These are phyloP conservation scores for Penicillium digitatum DNA, from an alignment of 2,329 filamentous ascomycete species.

Conservation along the genomic window DNA sequence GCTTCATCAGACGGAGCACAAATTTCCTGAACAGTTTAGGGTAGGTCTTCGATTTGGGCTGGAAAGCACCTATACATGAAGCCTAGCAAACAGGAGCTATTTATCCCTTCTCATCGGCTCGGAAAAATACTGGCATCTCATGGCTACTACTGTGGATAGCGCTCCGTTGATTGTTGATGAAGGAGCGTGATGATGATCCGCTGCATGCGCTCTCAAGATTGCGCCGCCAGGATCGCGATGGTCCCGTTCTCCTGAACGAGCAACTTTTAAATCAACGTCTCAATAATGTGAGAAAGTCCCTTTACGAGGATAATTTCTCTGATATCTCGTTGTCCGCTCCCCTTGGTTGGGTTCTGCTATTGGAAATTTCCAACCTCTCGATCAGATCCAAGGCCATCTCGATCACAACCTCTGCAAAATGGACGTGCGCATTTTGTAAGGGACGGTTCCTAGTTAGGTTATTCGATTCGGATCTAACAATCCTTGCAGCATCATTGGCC, in stretches of 20 bases:
- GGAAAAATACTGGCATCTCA: slow-evolving; percentile 4
- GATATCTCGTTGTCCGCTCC: slow-evolving; percentile 25
- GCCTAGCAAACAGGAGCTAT: background rate
- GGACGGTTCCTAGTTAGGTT: background rate
- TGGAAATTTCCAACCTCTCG: slow-evolving; percentile 39
- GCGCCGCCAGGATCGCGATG: slow-evolving; percentile 45
- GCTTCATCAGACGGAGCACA: slow-evolving; percentile 18
- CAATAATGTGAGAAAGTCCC: slow-evolving; percentile 36
- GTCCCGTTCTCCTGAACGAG: slow-evolving; percentile 49
- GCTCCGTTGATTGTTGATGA: slow-evolving; percentile 49
- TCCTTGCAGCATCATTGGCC: slow-evolving; percentile 31
- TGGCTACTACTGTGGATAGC: slow-evolving; percentile 17
- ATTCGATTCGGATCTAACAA: background rate
- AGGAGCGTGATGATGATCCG: slow-evolving; percentile 49
- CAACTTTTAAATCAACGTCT: slow-evolving; percentile 50
- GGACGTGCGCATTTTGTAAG: slow-evolving; percentile 42
- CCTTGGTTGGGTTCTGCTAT: slow-evolving; percentile 40
- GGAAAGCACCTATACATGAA: slow-evolving; percentile 4
- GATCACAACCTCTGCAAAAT: slow-evolving; percentile 38
- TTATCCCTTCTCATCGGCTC: background rate
- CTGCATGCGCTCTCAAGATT: slow-evolving; percentile 47
- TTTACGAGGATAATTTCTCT: slow-evolving; percentile 32
- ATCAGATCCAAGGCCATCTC: slow-evolving; percentile 40
- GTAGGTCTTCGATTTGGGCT: background rate
- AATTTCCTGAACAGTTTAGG: slow-evolving; percentile 10